phyloP scores from a whole-genome alignment of 352 stramenopile genomes.

The Pelagophyceae sp. region DNA sequence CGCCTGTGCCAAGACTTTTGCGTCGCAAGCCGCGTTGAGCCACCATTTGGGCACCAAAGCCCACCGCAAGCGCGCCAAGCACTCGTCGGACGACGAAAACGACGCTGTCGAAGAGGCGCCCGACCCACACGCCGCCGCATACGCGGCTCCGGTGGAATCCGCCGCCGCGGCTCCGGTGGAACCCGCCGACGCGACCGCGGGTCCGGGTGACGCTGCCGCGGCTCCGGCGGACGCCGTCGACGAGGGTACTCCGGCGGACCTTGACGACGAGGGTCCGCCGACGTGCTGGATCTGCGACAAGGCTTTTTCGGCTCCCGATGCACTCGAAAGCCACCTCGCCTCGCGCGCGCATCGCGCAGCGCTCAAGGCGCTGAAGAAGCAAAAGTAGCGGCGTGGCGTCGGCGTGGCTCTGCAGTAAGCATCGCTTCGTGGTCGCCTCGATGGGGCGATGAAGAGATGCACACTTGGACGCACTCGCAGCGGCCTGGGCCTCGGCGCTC shows the following conservation, averaged over 20 bases:
- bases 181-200: not conserved
- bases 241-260: not conserved
- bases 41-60: not conserved
- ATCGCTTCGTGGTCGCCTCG: not conserved
- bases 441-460: too few species aligned
- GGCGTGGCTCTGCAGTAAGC: not conserved
- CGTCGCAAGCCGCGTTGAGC: not conserved
- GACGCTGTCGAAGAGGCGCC: not conserved
- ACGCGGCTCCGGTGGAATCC: not conserved
- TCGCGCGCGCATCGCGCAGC: constrained; percentile 1
- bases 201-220: not conserved
- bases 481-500: too few species aligned
- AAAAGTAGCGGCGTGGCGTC: not conserved
- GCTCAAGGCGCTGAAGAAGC: not conserved
- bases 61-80: not conserved
- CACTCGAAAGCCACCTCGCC: not conserved
- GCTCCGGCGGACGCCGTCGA: not conserved
- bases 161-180: not conserved
- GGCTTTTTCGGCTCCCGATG: not conserved
- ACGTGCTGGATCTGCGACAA: constrained; percentile 2
- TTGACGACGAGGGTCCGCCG: not conserved
- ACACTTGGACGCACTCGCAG: too few species aligned
- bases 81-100: not conserved
- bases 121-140: not conserved
- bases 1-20: not conserved